Evolutionary conservation across 805 yeast species (phyloP).

Genomic region (Sugiyamaella qingdaonensis): DNA sequence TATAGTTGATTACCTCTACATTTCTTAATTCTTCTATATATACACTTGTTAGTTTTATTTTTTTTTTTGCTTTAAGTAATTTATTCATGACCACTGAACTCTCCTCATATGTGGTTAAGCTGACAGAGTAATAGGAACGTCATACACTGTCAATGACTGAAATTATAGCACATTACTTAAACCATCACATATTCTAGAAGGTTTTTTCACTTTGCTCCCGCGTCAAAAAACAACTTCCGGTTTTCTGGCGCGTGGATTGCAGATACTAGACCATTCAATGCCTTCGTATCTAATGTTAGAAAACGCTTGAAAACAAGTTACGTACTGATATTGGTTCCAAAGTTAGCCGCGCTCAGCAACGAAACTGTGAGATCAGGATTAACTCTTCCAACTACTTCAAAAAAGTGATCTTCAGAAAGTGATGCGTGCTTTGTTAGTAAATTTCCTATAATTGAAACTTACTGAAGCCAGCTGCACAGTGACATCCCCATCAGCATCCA

Average conservation of each 20-base stretch:
- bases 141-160: too few species aligned
- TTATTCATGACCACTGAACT: too few species aligned
- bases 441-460: constrained; percentile 5
- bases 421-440: neutral
- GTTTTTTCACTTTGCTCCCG: neutral
- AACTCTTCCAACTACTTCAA: constrained; percentile 35
- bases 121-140: too few species aligned
- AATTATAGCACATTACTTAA: neutral
- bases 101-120: too few species aligned
- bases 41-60: too few species aligned
- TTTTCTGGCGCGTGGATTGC: constrained; percentile 10
- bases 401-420: constrained; percentile 25
- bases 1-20: too few species aligned
- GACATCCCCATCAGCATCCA: constrained; percentile 34
- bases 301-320: neutral
- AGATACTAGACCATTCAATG: constrained; percentile 12
- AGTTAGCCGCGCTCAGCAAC: constrained; percentile 22
- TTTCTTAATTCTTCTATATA: too few species aligned
- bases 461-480: constrained; percentile 24
- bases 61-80: too few species aligned
- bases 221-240: constrained; percentile 16
- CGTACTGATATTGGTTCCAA: constrained; percentile 25
- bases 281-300: constrained; percentile 9
- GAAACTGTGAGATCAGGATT: constrained; percentile 28
- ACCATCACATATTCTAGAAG: constrained; percentile 1